Percentiles rank a stretch among this genome's conserved stretches.
Conservation (phyloP, 345 rosid species). For the Microthlaspi erraticum region DNA sequence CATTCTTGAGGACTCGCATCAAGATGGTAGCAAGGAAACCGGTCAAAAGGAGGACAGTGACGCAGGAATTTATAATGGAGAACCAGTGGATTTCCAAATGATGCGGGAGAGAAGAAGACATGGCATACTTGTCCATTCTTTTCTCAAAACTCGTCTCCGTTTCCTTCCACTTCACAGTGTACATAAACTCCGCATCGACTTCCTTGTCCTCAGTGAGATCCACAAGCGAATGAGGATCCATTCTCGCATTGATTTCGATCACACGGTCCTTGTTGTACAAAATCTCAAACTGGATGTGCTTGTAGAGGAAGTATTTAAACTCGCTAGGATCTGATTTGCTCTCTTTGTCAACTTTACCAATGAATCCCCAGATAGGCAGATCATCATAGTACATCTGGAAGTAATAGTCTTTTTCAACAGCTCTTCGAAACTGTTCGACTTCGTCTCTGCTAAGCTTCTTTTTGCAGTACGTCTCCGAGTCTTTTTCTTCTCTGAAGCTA, state of each 20-base stretch:
- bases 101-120: conserved; percentile 86
- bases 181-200: conserved; percentile 77
- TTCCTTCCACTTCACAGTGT: conserved; percentile 91
- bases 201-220: conserved; percentile 85
- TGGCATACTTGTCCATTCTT: conserved; percentile 88
- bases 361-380: conserved; percentile 88
- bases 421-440: conserved; percentile 63
- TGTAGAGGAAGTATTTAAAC: conserved; percentile 69
- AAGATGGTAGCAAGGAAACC: conserved; percentile 93
- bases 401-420: conserved; percentile 78
- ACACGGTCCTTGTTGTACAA: conserved; percentile 77
- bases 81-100: conserved; percentile 96
- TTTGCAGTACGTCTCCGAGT: conserved; percentile 65
- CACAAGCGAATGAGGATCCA: conserved; percentile 74
- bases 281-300: conserved; percentile 77
- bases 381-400: conserved; percentile 91
- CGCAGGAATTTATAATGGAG: conserved; percentile 87
- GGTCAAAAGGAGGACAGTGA: conserved; percentile 86
- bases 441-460: conserved; percentile 62
- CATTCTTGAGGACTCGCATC: conserved; percentile 89
- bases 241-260: conserved; percentile 68
- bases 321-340: conserved; percentile 64
- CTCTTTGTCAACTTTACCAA: conserved; percentile 85
- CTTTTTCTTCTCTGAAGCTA: conserved; percentile 70
- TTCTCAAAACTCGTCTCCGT: conserved; percentile 80